These are phyloP conservation scores for Astrocystis sublimbata DNA, from an alignment of 495 filamentous ascomycete genomes.

Conservation along the genomic window DNA sequence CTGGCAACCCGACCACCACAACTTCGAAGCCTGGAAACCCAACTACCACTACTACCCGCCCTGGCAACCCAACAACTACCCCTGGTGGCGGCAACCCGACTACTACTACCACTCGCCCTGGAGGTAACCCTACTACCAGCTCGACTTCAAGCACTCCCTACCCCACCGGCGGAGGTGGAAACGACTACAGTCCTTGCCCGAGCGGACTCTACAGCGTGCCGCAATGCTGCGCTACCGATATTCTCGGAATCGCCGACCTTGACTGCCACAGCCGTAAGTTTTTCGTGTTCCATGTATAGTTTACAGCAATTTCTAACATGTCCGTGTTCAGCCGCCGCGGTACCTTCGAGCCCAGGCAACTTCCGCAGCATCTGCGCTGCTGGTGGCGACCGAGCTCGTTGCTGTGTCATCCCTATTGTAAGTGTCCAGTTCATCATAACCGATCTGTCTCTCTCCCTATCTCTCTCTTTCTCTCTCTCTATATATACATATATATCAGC, in stretches of 20 bases:
- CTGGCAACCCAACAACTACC: background rate
- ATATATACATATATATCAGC: too few relatives aligned
- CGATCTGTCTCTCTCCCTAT: too few relatives aligned
- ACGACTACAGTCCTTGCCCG: constrained; percentile 9
- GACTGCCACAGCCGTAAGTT: constrained; percentile 43
- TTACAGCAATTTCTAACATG: background rate
- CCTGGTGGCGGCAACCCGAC: too few relatives aligned
- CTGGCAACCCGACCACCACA: background rate
- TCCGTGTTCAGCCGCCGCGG: background rate
- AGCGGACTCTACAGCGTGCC: constrained; percentile 24
- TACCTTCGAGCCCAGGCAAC: background rate
- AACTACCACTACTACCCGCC: background rate
- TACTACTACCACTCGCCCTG: background rate
- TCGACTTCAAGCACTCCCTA: background rate
- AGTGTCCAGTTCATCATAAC: background rate
- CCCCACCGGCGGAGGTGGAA: background rate
- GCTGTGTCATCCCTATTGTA: constrained; percentile 21
- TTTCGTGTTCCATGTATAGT: background rate
- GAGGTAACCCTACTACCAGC: background rate
- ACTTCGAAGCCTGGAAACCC: background rate
- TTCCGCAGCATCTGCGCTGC: constrained; percentile 15
- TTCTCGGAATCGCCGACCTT: constrained; percentile 45
- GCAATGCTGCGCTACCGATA: constrained; percentile 44
- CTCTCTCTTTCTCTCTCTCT: too few relatives aligned
- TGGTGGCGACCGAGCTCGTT: constrained; percentile 10